A percentile compares a stretch with the other conserved stretches of the same genome.
Evolutionary conservation across 2,329 filamentous ascomycete genomes (phyloP).

Genomic region (Fusarium heterosporum): DNA sequence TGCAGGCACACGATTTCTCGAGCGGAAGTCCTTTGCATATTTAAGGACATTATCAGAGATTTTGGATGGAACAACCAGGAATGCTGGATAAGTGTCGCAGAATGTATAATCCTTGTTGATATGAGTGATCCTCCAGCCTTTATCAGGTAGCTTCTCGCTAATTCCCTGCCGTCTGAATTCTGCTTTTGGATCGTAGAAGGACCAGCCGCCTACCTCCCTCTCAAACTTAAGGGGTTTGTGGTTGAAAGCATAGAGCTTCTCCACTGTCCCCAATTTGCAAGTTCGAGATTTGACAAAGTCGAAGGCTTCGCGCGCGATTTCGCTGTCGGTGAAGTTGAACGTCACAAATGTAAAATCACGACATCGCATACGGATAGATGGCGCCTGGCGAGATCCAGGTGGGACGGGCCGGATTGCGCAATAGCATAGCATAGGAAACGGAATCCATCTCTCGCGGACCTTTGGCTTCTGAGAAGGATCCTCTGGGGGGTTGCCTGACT

Average conservation of each 20-base stretch:
- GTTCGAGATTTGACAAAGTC: constrained; percentile 86
- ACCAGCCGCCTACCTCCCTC: constrained; percentile 81
- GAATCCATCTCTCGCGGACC: constrained; percentile 84
- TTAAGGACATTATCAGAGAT: constrained; percentile 99
- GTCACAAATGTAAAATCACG: constrained; percentile 95
- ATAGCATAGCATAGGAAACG: constrained; percentile 89
- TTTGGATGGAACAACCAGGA: constrained; percentile 84
- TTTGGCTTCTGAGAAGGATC: constrained; percentile 47
- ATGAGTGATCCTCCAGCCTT: constrained; percentile 87
- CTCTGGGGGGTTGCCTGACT: constrained; percentile 40
- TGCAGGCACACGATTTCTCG: constrained; percentile 86
- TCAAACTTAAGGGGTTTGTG: constrained; percentile 82
- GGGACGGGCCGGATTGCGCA: constrained; percentile 83
- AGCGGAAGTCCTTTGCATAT: constrained; percentile 90
- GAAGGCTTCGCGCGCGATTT: constrained; percentile 83
- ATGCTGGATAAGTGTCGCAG: constrained; percentile 89
- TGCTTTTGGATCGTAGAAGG: constrained; percentile 83
- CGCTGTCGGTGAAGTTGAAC: constrained; percentile 84
- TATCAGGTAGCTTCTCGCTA: constrained; percentile 79
- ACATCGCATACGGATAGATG: constrained; percentile 87
- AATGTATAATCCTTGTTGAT: constrained; percentile 93
- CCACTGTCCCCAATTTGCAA: constrained; percentile 83
- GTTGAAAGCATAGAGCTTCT: constrained; percentile 90
- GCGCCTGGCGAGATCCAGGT: constrained; percentile 74
- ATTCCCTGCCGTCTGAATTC: constrained; percentile 92